Evolutionary conservation across 148 eudicot species (phyloP).

Genomic region (Talinum fruticosum): DNA sequence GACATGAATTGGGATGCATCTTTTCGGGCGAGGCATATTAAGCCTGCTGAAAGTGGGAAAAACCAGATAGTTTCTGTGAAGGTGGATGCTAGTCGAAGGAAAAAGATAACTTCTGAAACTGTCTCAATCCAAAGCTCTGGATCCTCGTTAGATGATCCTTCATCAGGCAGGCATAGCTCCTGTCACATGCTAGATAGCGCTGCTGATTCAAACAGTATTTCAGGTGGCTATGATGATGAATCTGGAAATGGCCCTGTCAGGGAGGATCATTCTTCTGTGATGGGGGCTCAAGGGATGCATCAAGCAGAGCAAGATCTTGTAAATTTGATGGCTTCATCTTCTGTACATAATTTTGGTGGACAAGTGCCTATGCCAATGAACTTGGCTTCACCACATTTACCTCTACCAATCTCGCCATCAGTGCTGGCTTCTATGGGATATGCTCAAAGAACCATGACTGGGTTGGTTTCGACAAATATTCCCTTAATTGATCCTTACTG

Average conservation of each 20-base stretch:
- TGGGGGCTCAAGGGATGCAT: constrained; percentile 50
- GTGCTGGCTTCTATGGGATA: constrained; percentile 66
- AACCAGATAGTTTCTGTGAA: constrained; percentile 31
- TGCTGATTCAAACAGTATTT: constrained; percentile 32
- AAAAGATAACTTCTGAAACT: constrained; percentile 41
- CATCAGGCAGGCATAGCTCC: constrained; percentile 33
- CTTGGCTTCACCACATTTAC: constrained; percentile 49
- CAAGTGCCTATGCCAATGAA: constrained; percentile 58
- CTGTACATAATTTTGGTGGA: constrained; percentile 50
- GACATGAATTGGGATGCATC: constrained; percentile 42
- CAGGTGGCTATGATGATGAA: constrained; percentile 32
- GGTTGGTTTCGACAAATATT: constrained; percentile 53
- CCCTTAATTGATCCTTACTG: constrained; percentile 59
- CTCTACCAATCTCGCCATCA: constrained; percentile 61
- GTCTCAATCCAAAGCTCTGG: constrained; percentile 31
- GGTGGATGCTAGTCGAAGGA: constrained; percentile 43
- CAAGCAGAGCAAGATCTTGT: constrained; percentile 83
- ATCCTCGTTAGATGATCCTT: constrained; percentile 40
- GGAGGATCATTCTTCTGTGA: constrained; percentile 41
- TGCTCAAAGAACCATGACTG: constrained; percentile 49
- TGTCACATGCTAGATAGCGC: constrained; percentile 34
- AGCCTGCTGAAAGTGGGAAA: constrained; percentile 45
- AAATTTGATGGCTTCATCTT: constrained; percentile 66
- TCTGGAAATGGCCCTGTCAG: constrained; percentile 29
- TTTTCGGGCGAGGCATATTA: constrained; percentile 38